Evolutionary conservation across 768 basidiomycete genomes (phyloP).

Genomic region (Clitopilus passeckerianus): DNA sequence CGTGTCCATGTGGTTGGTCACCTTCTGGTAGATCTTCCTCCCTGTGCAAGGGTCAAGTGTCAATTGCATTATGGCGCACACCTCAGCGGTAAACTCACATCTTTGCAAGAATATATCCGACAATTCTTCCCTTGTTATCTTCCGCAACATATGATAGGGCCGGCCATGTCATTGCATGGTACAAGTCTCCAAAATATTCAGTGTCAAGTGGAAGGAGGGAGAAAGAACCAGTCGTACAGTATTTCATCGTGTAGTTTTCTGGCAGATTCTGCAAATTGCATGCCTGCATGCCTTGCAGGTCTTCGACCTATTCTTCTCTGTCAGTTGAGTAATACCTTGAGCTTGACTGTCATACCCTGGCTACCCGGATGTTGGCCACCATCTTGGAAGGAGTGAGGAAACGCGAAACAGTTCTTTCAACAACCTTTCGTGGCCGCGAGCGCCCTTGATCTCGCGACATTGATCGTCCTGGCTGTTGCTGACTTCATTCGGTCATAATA

Average conservation of each 20-base stretch:
- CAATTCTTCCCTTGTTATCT: constrained; percentile 85
- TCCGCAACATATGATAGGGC: constrained; percentile 92
- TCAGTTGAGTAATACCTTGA: not conserved
- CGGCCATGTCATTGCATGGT: constrained; percentile 95
- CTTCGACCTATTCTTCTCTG: constrained; percentile 56
- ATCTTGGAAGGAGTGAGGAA: constrained; percentile 15
- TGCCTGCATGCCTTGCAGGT: constrained; percentile 92
- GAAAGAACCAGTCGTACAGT: constrained; percentile 40
- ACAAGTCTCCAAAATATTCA: constrained; percentile 58
- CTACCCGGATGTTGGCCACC: constrained; percentile 32
- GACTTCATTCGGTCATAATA: no score
- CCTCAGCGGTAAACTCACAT: constrained; percentile 47
- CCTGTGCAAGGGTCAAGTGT: constrained; percentile 30
- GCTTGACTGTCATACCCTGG: constrained; percentile 24
- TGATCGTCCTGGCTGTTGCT: not conserved
- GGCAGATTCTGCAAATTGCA: constrained; percentile 94
- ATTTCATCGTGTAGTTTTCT: constrained; percentile 88
- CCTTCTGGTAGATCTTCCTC: constrained; percentile 61
- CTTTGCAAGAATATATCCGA: constrained; percentile 94
- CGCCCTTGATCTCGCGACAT: not conserved
- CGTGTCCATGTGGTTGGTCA: constrained; percentile 81
- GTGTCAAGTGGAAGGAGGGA: not conserved
- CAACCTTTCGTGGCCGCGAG: no score
- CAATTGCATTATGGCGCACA: constrained; percentile 5
- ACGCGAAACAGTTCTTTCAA: not conserved